A percentile compares a stretch with the other conserved stretches of the same genome.
These are phyloP conservation scores for Haplosporangium sp. DNA, from an alignment of 371 early-diverging fungal genomes.

Conservation along the genomic window DNA sequence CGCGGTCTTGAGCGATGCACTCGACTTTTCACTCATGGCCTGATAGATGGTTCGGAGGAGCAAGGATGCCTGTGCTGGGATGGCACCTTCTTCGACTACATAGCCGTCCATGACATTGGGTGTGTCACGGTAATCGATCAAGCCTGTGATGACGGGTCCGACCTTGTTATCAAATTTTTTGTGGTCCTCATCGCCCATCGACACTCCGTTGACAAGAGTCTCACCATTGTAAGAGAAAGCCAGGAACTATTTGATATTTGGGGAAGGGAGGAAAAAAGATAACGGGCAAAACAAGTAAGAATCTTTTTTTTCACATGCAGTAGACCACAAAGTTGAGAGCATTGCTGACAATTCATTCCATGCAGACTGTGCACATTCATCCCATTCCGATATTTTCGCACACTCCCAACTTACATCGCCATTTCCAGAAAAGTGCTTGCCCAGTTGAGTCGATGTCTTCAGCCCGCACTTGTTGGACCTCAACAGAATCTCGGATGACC, in stretches of 20 bases:
- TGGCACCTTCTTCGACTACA: slow-evolving; percentile 58
- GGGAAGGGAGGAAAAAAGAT: slow-evolving; percentile 4
- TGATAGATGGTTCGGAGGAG: slow-evolving; percentile 33
- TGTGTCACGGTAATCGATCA: slow-evolving; percentile 55
- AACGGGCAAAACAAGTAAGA: neutral
- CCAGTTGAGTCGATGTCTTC: slow-evolving; percentile 38
- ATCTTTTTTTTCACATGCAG: slow-evolving; percentile 8
- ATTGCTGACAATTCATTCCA: neutral
- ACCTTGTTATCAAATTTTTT: slow-evolving; percentile 38
- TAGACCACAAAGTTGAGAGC: neutral
- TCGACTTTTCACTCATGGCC: slow-evolving; percentile 32
- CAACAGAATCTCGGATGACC: slow-evolving; percentile 53
- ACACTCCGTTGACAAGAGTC: slow-evolving; percentile 44
- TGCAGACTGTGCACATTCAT: neutral
- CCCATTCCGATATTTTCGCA: neutral
- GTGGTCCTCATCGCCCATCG: slow-evolving; percentile 47
- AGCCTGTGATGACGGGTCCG: slow-evolving; percentile 57
- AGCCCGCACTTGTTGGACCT: slow-evolving; percentile 51
- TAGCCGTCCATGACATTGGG: slow-evolving; percentile 56
- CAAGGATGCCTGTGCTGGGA: slow-evolving; percentile 43
- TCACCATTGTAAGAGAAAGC: slow-evolving; percentile 53
- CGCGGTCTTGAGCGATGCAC: slow-evolving; percentile 35
- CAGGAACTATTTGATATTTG: slow-evolving; percentile 34
- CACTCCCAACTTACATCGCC: slow-evolving; percentile 56
- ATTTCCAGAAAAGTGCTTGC: slow-evolving; percentile 57